Conservation (phyloP, 345 rosid species). For the Mercurialis annua region DNA sequence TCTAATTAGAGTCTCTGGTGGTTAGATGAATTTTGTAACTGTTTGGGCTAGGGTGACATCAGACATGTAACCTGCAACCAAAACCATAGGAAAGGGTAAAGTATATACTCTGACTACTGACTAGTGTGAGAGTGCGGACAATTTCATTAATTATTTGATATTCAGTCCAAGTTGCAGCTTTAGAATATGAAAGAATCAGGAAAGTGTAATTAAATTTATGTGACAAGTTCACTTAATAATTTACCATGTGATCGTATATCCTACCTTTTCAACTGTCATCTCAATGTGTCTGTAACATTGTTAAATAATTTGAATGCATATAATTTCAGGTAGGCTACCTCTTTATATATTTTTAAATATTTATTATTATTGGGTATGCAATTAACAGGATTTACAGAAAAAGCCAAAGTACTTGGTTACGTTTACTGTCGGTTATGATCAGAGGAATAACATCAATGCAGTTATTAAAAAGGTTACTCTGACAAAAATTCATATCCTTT, state of each 20-base stretch:
- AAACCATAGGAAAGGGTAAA: neutral
- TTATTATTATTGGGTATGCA: slow-evolving; percentile 8
- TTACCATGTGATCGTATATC: neutral
- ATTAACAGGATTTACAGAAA: slow-evolving; percentile 70
- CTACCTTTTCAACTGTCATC: neutral
- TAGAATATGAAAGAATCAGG: neutral
- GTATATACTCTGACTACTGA: neutral
- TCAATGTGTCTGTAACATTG: neutral
- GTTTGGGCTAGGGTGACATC: neutral
- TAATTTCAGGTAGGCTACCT: neutral
- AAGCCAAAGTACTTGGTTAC: slow-evolving; percentile 80
- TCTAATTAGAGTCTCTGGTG: neutral
- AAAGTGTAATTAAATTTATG: neutral
- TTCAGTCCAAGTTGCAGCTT: neutral
- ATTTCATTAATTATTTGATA: neutral
- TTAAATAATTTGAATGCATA: neutral
- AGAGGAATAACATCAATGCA: slow-evolving; percentile 58
- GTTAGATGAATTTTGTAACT: too few relatives aligned
- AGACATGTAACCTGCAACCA: neutral
- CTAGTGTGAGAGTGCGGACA: neutral
- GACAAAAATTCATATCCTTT: neutral
- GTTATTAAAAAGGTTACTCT: slow-evolving; percentile 72
- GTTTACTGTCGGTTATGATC: slow-evolving; percentile 80
- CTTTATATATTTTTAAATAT: neutral
- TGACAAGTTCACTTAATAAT: neutral